Evolutionary conservation across 805 yeast species (phyloP).

Genomic region (Schizosaccharomyces cryophilus): DNA sequence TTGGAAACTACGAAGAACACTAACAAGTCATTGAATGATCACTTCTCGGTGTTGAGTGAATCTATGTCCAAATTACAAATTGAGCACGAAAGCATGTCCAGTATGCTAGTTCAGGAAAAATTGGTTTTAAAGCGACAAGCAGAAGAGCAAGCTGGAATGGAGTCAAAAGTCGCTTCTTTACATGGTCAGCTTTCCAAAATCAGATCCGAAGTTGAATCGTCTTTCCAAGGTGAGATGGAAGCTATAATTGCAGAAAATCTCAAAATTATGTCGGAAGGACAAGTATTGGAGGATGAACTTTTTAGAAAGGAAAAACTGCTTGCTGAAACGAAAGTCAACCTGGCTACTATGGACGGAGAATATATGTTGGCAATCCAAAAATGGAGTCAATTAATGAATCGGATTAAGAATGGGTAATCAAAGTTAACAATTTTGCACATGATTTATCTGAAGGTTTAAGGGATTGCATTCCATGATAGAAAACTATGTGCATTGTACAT

Average conservation of each 20-base stretch:
- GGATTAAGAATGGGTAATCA: neutral
- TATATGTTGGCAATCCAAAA: neutral
- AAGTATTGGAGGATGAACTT: constrained; percentile 24
- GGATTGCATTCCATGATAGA: neutral
- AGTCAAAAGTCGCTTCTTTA: constrained; percentile 24
- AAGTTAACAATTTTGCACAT: neutral
- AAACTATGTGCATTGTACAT: too few species aligned
- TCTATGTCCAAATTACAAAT: constrained; percentile 43
- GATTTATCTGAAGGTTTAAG: neutral
- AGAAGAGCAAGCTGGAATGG: constrained; percentile 47
- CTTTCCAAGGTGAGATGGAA: constrained; percentile 24
- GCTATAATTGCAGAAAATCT: constrained; percentile 35
- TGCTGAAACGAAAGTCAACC: neutral
- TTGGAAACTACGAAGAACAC: constrained; percentile 31
- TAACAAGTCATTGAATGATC: constrained; percentile 50
- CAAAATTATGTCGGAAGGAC: constrained; percentile 42
- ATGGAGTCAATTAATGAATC: neutral
- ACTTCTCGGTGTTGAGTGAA: constrained; percentile 47
- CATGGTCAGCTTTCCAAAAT: constrained; percentile 11
- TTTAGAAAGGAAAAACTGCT: neutral
- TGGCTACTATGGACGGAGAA: neutral
- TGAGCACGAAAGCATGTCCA: constrained; percentile 71
- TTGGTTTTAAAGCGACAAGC: constrained; percentile 46
- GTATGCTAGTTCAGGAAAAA: constrained; percentile 62
- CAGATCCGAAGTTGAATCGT: constrained; percentile 10